A percentile compares a stretch with the other conserved stretches of the same genome.
phyloP scores from a whole-genome alignment of 768 basidiomycete species.

The Boletus rubropictus region DNA sequence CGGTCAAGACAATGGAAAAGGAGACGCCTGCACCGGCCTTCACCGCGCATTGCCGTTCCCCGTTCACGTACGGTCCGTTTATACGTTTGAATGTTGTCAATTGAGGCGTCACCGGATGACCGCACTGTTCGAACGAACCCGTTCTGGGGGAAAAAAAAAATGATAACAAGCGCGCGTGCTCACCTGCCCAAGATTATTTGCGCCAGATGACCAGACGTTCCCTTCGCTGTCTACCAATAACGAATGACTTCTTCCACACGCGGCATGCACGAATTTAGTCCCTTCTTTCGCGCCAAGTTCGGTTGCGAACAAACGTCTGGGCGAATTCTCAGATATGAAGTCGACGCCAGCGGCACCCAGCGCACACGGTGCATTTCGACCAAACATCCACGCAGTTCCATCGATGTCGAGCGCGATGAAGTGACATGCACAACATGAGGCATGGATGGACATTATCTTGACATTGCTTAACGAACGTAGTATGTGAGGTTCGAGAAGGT shows the following conservation, averaged over 20 bases:
- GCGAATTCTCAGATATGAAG: constrained; percentile 68
- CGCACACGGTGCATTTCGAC: constrained; percentile 67
- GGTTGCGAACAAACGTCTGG: constrained; percentile 51
- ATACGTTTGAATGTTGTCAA: constrained; percentile 61
- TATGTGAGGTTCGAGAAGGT: constrained; percentile 84
- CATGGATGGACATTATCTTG: constrained; percentile 63
- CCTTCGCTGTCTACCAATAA: constrained; percentile 80
- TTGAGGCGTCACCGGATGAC: constrained; percentile 60
- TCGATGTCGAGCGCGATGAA: constrained; percentile 66
- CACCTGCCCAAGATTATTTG: constrained; percentile 79
- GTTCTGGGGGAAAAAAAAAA: neutral
- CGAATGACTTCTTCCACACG: constrained; percentile 77
- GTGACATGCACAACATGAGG: constrained; percentile 73
- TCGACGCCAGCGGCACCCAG: constrained; percentile 57
- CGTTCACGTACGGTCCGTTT: constrained; percentile 49
- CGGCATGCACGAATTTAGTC: constrained; percentile 71
- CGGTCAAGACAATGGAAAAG: constrained; percentile 80
- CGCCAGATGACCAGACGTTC: constrained; percentile 77
- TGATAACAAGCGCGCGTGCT: constrained; percentile 10
- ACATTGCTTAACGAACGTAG: constrained; percentile 84
- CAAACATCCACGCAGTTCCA: constrained; percentile 86
- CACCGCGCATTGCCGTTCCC: constrained; percentile 58
- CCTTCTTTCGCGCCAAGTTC: constrained; percentile 57
- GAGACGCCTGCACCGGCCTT: constrained; percentile 77
- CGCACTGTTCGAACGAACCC: constrained; percentile 46